Evolutionary conservation across 495 filamentous ascomycete genomes (phyloP).

Genomic region (Peziza echinospora): DNA sequence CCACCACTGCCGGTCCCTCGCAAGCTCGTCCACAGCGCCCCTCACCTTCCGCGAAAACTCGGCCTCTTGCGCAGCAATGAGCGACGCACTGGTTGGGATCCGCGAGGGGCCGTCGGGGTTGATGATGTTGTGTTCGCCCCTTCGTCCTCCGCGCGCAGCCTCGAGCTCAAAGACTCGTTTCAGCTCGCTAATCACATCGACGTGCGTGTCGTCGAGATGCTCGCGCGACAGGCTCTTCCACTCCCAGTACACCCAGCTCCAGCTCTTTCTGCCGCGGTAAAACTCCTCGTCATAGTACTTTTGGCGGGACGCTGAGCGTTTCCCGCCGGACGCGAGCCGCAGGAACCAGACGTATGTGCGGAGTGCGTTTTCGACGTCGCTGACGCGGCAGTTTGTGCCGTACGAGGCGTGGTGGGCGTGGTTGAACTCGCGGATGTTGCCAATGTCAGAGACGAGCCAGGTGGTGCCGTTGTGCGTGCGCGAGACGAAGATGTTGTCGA

Average conservation of each 20-base stretch:
- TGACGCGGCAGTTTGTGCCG: neutral
- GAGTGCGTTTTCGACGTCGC: constrained; percentile 1
- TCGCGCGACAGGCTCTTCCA: too few species aligned
- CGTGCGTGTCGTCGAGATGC: too few species aligned
- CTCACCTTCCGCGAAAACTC: too few species aligned
- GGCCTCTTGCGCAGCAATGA: too few species aligned
- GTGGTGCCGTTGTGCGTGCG: neutral
- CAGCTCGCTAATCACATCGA: too few species aligned
- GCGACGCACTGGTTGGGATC: too few species aligned
- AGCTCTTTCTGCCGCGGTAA: neutral
- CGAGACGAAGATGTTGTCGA: constrained; percentile 14
- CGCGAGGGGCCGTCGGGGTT: too few species aligned
- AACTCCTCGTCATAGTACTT: constrained; percentile 2
- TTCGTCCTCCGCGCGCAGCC: too few species aligned
- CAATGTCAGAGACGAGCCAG: constrained; percentile 16
- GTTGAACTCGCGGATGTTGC: constrained; percentile 12
- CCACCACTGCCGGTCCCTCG: too few species aligned
- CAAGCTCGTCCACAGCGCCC: too few species aligned
- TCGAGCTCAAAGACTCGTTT: too few species aligned
- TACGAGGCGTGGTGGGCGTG: constrained; percentile 8
- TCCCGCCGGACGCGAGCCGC: neutral
- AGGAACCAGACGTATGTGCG: constrained; percentile 4
- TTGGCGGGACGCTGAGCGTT: neutral
- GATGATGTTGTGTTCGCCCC: too few species aligned
- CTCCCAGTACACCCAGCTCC: neutral